phyloP scores from a whole-genome alignment of 177 flowering plant genomes.

The Vitis hybrid region DNA sequence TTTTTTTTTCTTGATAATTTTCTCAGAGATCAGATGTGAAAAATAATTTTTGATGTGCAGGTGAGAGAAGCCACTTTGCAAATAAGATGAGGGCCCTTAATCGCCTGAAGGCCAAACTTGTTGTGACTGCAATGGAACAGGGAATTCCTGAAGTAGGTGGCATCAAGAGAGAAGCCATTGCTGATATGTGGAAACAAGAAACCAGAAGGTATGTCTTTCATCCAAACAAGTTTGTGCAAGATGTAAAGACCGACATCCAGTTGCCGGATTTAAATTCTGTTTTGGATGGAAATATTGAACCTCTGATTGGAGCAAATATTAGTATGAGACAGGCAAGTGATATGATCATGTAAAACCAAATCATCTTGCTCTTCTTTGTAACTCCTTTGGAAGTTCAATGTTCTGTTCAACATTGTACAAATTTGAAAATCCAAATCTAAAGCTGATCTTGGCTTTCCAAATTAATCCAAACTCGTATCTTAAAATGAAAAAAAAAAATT shows the following conservation, averaged over 20 bases:
- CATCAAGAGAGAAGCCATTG: conserved; percentile 43
- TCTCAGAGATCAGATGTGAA: background rate
- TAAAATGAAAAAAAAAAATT: no score
- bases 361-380: background rate
- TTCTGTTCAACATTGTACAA: no score
- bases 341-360: background rate
- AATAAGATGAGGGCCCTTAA: conserved; percentile 82
- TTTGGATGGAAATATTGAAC: conserved; percentile 76
- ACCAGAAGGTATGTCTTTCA: conserved; percentile 61
- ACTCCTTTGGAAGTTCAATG: background rate
- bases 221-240: conserved; percentile 72
- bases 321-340: conserved; percentile 47
- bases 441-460: no score
- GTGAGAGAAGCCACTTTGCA: conserved; percentile 78
- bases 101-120: conserved; percentile 76
- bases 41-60: conserved; percentile 30
- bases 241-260: conserved; percentile 72
- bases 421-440: no score
- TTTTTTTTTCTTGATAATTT: no score
- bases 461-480: no score
- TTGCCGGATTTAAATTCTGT: conserved; percentile 61
- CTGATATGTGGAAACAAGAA: conserved; percentile 39
- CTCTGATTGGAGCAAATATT: conserved; percentile 73
- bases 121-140: conserved; percentile 52
- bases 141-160: conserved; percentile 39